Percentiles rank a stretch among this genome's conserved stretches.
These are phyloP conservation scores for Alternaria rosae DNA, from an alignment of 2,329 filamentous ascomycete genomes.

Conservation along the genomic window DNA sequence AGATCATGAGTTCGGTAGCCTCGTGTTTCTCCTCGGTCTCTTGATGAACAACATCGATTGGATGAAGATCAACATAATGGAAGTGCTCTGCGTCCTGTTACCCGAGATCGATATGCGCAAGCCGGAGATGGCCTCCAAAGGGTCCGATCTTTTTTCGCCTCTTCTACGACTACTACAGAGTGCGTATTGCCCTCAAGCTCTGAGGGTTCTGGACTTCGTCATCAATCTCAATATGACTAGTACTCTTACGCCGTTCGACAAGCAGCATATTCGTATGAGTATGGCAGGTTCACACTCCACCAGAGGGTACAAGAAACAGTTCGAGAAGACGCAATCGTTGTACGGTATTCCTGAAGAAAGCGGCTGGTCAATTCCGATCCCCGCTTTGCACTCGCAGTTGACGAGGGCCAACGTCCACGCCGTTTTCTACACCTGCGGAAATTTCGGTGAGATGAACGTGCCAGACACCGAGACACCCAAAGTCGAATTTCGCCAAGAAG, in stretches of 20 bases:
- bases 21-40: constrained; percentile 90
- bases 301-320: constrained; percentile 87
- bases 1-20: constrained; percentile 78
- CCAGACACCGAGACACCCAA: constrained; percentile 78
- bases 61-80: constrained; percentile 94
- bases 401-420: constrained; percentile 94
- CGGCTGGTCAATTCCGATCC: constrained; percentile 94
- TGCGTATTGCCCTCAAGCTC: constrained; percentile 89
- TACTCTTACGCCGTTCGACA: constrained; percentile 79
- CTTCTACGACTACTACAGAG: constrained; percentile 88
- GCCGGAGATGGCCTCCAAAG: constrained; percentile 86
- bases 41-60: constrained; percentile 87
- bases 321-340: constrained; percentile 89
- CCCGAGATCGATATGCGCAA: constrained; percentile 93
- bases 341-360: constrained; percentile 97
- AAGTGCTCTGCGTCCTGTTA: constrained; percentile 82
- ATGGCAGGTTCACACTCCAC: constrained; percentile 87
- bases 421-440: constrained; percentile 90
- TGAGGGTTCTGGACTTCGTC: constrained; percentile 91
- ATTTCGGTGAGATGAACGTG: constrained; percentile 51
- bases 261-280: constrained; percentile 95
- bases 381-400: constrained; percentile 84
- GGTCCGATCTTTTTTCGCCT: constrained; percentile 93
- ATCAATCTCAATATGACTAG: constrained; percentile 95
- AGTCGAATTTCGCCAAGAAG: constrained; percentile 90